phyloP scores from a whole-genome alignment of 106 monocot genomes.

The Posidonia australis region DNA sequence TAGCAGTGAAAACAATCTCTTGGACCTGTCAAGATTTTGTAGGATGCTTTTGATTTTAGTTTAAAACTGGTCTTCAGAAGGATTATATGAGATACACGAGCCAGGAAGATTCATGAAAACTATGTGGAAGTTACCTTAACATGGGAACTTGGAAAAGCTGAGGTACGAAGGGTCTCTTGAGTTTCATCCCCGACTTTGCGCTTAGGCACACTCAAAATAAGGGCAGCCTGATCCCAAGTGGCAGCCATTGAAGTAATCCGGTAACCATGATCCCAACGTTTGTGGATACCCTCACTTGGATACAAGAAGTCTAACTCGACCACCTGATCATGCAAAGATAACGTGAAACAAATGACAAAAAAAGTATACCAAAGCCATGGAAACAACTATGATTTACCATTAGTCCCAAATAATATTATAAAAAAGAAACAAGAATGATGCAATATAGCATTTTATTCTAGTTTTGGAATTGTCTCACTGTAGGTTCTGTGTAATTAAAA shows the following conservation, averaged over 20 bases:
- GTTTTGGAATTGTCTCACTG: no score
- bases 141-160: constrained; percentile 21
- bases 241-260: constrained; percentile 24
- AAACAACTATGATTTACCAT: no score
- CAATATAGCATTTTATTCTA: no score
- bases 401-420: not conserved
- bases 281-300: constrained; percentile 25
- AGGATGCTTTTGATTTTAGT: no score
- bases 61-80: no score
- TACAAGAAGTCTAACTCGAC: constrained; percentile 25
- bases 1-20: no score
- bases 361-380: no score
- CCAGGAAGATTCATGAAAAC: no score
- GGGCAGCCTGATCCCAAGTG: constrained; percentile 22
- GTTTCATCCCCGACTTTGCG: constrained; percentile 20
- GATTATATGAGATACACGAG: no score
- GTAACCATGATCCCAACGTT: constrained; percentile 26
- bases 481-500: no score
- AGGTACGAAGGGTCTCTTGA: constrained; percentile 23
- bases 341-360: not conserved
- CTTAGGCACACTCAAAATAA: constrained; percentile 23
- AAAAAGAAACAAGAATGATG: not conserved
- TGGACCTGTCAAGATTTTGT: no score
- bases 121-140: no score
- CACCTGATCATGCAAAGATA: constrained; percentile 8